Percentiles rank a stretch among this genome's conserved stretches.
These are phyloP conservation scores for Cairneyella variabilis DNA, from an alignment of 495 filamentous ascomycete species.

Conservation along the genomic window DNA sequence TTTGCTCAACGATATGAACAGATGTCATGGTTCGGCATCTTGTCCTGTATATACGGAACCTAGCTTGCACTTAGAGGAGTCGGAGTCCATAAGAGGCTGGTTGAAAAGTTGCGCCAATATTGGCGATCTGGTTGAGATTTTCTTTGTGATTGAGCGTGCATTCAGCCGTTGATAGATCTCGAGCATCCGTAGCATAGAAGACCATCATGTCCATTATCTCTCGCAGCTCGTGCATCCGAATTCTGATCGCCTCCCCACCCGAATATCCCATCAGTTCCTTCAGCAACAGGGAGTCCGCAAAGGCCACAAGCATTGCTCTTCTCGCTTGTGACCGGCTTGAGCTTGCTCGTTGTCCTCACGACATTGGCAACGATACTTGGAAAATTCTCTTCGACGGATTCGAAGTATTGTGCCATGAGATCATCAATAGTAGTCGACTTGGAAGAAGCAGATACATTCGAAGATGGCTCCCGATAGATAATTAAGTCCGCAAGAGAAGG, in stretches of 20 bases:
- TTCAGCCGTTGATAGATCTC: constrained; percentile 38
- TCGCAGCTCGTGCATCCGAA: constrained; percentile 14
- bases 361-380: constrained; percentile 93
- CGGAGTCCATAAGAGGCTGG: not conserved
- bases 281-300: constrained; percentile 45
- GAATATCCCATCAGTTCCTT: constrained; percentile 31
- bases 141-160: not conserved
- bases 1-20: too few species aligned
- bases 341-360: constrained; percentile 77
- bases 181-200: constrained; percentile 58
- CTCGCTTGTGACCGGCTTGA: constrained; percentile 38
- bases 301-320: constrained; percentile 36
- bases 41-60: constrained; percentile 21
- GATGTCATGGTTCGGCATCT: constrained; percentile 11
- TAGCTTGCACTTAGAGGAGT: constrained; percentile 14
- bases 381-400: constrained; percentile 80
- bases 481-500: constrained; percentile 51
- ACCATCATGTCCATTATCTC: constrained; percentile 7
- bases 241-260: constrained; percentile 38
- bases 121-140: not conserved
- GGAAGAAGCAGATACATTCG: constrained; percentile 48
- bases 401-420: constrained; percentile 84
- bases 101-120: too few species aligned
- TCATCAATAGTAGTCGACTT: constrained; percentile 86
- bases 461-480: constrained; percentile 33